phyloP scores from a whole-genome alignment of 2,329 filamentous ascomycete genomes.

The Zymoseptoria pseudotritici region DNA sequence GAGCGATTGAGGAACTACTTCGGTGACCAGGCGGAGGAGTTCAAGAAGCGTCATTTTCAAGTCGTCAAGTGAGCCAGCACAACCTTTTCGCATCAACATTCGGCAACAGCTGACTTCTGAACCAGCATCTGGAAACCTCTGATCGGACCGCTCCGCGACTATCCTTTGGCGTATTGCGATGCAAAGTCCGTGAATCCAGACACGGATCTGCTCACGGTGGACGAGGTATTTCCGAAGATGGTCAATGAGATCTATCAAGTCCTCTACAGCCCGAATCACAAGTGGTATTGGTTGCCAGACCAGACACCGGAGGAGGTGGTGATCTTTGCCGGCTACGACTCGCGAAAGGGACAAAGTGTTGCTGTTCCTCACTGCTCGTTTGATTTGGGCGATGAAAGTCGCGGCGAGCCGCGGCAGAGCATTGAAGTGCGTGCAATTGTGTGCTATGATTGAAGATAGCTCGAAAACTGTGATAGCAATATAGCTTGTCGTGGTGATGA shows the following conservation, averaged over 20 bases:
- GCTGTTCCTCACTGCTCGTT: constrained; percentile 1
- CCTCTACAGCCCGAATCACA: constrained; percentile 4
- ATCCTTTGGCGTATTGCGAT: background rate
- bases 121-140: background rate
- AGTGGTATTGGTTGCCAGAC: constrained; percentile 6
- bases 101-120: background rate
- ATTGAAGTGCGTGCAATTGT: constrained; percentile 3
- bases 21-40: constrained; percentile 1
- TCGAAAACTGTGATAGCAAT: background rate
- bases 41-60: constrained; percentile 7
- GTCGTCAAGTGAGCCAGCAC: constrained; percentile 1
- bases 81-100: background rate
- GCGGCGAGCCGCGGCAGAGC: constrained; percentile 3
- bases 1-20: constrained; percentile 3
- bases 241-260: constrained; percentile 7
- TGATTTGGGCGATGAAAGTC: constrained; percentile 1
- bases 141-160: background rate
- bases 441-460: background rate
- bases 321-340: constrained; percentile 6
- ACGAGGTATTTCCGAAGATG: constrained; percentile 7
- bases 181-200: background rate
- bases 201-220: background rate
- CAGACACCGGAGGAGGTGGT: constrained; percentile 3
- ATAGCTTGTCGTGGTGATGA: background rate
- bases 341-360: background rate